Evolutionary conservation across 2,329 filamentous ascomycete genomes (phyloP), one percentile per base, ranked within the genome.

Genomic region (Intubia oerlemansii): DNA sequence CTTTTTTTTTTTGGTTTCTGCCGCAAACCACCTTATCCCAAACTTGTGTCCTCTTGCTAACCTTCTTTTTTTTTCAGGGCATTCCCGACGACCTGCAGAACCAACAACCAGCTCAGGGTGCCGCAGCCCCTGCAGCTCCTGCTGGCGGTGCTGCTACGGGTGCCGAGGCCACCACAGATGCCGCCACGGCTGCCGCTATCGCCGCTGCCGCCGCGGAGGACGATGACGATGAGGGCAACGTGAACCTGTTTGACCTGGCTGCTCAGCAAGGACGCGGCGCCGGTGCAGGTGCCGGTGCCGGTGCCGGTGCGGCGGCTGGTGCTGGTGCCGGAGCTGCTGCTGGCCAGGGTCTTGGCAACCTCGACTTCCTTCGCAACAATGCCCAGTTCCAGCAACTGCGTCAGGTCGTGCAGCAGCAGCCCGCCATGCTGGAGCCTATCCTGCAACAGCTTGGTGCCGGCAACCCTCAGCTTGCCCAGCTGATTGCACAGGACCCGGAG

Each of bases 371-470:
- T 32, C 75, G 88, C 44, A 80, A 84, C 52, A 95, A 95, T 50
- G 75, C 84, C 15, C 85, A 95, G 52, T 98, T 98, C 56, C 88
- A 95, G 55, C 88, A 98, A 54, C 67, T 98, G 34, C 77, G 88
- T 37, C 84, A 93, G 54, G 75, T 98, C 14, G 85, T 98, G 25
- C 88, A 98, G 54, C 84, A 93, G 51, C 80, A 95, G 49, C 88
- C 88, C 12, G 78, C 88, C 49, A 98, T 98, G 88, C 73, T 98
- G 14, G 88, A 98, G 57, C 85, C 88, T 6, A 95, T 98, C 41
- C 61, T 98, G 32, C 85, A 95, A 53, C 84, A 93, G 53, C 80
- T 98, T 21, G 84, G 81, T 20, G 77, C 81, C 14, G 85, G 85
- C 16, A 98, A 98, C 55, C 88, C 88, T 12, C 78, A 91, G 48